These are phyloP conservation scores for Sporobolomyces pararoseus DNA, from an alignment of 768 basidiomycete genomes.

Conservation along the genomic window DNA sequence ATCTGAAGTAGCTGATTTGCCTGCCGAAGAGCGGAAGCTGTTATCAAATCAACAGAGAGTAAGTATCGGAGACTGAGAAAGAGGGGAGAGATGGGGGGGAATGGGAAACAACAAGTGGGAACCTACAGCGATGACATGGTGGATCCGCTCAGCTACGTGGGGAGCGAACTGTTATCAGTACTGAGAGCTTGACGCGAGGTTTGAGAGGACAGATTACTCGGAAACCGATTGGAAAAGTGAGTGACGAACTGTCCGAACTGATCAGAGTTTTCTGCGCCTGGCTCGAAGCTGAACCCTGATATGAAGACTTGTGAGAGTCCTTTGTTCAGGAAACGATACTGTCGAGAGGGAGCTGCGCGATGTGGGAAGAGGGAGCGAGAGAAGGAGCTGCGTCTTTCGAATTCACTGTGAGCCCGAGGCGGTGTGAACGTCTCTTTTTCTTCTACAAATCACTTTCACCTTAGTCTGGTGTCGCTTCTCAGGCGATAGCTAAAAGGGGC, in stretches of 20 bases:
- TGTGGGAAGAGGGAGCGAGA: no score
- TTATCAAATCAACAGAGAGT: background rate
- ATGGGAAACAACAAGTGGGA: background rate
- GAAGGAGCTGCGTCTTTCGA: no score
- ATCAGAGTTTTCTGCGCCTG: no score
- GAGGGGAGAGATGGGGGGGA: background rate
- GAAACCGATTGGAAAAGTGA: background rate
- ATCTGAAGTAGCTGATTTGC: conserved; percentile 25
- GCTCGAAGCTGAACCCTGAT: no score
- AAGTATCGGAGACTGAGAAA: background rate
- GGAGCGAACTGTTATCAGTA: background rate
- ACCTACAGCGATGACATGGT: conserved; percentile 10
- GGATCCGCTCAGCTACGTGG: background rate
- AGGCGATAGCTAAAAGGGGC: no score
- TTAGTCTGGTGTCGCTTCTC: no score
- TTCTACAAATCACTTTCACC: no score
- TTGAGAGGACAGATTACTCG: background rate
- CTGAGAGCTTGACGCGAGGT: background rate
- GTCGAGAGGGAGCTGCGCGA: no score
- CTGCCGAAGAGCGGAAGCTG: conserved; percentile 33
- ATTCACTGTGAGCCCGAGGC: no score
- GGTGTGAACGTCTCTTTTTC: no score
- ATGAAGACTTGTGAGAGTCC: no score
- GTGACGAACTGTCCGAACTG: background rate
- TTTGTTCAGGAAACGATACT: no score